Base-by-base conservation (phyloP, 2,329 filamentous ascomycete genomes). In the Lachnellula cervina region DNA sequence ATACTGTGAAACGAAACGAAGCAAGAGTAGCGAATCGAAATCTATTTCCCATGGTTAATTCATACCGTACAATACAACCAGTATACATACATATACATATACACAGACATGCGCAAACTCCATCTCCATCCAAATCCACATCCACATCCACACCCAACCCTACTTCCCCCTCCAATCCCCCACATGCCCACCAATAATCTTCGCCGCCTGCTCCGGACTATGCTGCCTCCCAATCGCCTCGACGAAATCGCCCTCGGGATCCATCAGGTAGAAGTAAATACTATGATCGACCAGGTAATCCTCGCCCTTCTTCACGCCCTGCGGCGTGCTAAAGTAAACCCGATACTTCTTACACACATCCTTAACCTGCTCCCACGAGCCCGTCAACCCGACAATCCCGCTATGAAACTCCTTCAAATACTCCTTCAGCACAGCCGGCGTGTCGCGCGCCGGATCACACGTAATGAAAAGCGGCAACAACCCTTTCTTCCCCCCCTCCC, bases 251-350 rank as follows among this genome's bases (percentile, higher is more conserved):
- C 93, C 93, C 65, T 97, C 92, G 0, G 94, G 94, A 71, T 97
- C 94, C 94, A 99, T 99, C 64, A 99, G 76, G 73, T 99, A 99
- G 69, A 99, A 99, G 79, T 99, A 99, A 65, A 99, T 99, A 73
- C 91, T 97, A 76, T 99, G 94, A 72, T 99, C 94, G 13, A 99
- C 94, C 66, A 99, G 74, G 71, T 99, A 99, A 73, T 99, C 94
- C 77, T 97, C 89, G 1, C 93, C 94, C 1, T 91, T 88, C 78
- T 92, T 88, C 55, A 97, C 89, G 61, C 91, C 82, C 65, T 83
- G 79, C 35, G 94, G 94, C 48, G 94, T 99, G 69, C 89, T 94
- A 69, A 99, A 99, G 76, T 99, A 99, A 53, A 99, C 94, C 19
- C 94, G 81, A 73, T 97, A 99, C 63, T 87, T 87, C 78, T 96